Evolutionary conservation across 257 asterid genomes (phyloP), one percentile per base, ranked within the genome.

Genomic region (Nicotiana tomentosiformis): DNA sequence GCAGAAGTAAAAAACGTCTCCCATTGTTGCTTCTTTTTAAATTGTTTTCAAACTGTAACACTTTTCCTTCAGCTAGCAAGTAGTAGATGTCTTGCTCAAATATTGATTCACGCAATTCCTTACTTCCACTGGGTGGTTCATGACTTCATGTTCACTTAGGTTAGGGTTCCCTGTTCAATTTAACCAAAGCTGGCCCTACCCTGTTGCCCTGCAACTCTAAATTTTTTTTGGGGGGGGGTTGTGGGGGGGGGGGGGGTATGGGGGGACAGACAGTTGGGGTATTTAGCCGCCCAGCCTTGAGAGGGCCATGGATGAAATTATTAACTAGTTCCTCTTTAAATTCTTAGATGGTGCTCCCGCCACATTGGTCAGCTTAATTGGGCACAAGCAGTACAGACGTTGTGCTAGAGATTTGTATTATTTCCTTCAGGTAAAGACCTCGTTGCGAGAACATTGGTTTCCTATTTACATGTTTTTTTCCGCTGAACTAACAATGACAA

Each of bases 361-460:
- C 62, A 84, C 99, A 80, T 90, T 96, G 94, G 98, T 96, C 83
- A 91, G 98, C 90, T 91, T 96, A 93, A 94, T 96, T 23, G 99
- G 99, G 83, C 93, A 94, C 32, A 96, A 92, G 83, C 99, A 94
- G 88, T 96, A 96, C 85, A 88, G 93, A 55, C 94, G 93, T 15
- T 92, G 98, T 68, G 91, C 98, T 83, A 90, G 95, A 88, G 99
- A 96, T 88, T 66, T 94, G 62, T 90, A 96, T 84, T 93, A 94
- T 79, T 96, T 96, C 86, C 97, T 93, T 85, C 99, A 96, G 98
- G 99, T 94, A 91, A 43, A 82, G 61, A n/a, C 26, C 20, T 30
- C 62, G 51, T 80, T 7, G 26, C 77, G 32, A 66, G 77, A 56
- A 72, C 56, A 26, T 39, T 61, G 2, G 32, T 82, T 72, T 26